Evolutionary conservation across 257 asterid genomes (phyloP).

Genomic region (Solanum ahanhuiri): DNA sequence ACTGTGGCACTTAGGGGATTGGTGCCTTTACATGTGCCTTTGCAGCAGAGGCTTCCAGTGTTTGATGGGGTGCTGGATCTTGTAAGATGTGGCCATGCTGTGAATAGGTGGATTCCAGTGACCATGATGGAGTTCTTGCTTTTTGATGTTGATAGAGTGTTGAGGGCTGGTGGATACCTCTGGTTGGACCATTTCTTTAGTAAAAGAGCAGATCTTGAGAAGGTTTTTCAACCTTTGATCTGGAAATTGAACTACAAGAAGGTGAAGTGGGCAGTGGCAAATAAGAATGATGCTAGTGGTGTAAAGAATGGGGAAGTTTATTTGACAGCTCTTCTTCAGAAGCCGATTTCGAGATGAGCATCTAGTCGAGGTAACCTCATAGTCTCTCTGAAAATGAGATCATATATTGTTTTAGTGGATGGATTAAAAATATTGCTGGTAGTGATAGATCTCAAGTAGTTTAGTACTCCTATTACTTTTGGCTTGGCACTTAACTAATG

Average conservation of each 20-base stretch:
- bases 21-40: constrained; percentile 68
- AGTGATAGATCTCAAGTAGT: neutral
- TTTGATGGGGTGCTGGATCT: constrained; percentile 89
- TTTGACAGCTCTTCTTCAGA: constrained; percentile 86
- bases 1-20: constrained; percentile 85
- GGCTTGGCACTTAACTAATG: neutral
- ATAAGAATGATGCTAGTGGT: constrained; percentile 64
- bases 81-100: constrained; percentile 84
- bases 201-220: constrained; percentile 68
- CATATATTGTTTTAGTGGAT: neutral
- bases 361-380: constrained; percentile 27
- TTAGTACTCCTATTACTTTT: neutral
- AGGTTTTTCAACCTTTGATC: constrained; percentile 64
- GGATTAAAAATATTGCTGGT: neutral
- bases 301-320: constrained; percentile 82
- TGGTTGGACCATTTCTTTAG: constrained; percentile 82
- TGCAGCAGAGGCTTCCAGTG: constrained; percentile 94
- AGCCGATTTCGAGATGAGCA: constrained; percentile 58
- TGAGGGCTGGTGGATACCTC: constrained; percentile 87
- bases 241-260: constrained; percentile 84
- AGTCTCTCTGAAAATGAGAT: neutral
- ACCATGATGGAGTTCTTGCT: constrained; percentile 69
- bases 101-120: constrained; percentile 87
- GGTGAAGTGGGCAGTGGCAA: constrained; percentile 89
- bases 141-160: constrained; percentile 79